Percentiles rank a stretch among this genome's conserved stretches.
Conservation (phyloP, 2,329 filamentous ascomycete genomes). For the Fusarium sacchari region DNA sequence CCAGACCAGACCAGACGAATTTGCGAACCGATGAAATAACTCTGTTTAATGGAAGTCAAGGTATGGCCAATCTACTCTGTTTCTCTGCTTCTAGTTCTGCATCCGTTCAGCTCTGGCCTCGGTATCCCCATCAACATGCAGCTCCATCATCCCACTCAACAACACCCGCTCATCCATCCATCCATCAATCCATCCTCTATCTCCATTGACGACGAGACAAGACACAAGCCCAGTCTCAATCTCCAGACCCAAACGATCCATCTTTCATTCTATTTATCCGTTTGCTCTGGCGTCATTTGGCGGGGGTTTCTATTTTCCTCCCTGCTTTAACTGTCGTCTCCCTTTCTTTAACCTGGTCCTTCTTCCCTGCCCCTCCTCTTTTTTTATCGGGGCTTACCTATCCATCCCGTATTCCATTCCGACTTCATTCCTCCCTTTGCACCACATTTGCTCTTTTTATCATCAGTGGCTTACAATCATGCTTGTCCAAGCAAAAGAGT, state of each 20-base stretch:
- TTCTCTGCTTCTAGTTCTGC: not conserved
- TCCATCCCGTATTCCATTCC: conserved; percentile 37
- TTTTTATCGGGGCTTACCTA: conserved; percentile 35
- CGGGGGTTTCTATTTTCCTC: conserved; percentile 21
- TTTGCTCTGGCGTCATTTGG: conserved; percentile 14
- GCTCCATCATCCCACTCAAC: conserved; percentile 24
- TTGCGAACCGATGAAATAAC: conserved; percentile 8
- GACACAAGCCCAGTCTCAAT: conserved; percentile 17
- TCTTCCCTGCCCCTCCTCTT: conserved; percentile 43
- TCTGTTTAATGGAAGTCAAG: conserved; percentile 11
- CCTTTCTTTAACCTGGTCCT: conserved; percentile 25
- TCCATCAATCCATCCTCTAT: conserved; percentile 2
- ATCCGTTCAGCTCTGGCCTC: conserved; percentile 5
- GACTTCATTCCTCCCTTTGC: conserved; percentile 39
- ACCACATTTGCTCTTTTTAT: conserved; percentile 22
- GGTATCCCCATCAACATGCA: conserved; percentile 30
- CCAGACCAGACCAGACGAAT: conserved; percentile 11
- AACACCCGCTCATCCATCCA: no score
- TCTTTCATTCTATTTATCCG: conserved; percentile 13
- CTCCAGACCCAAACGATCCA: not conserved
- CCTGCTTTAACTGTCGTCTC: conserved; percentile 22
- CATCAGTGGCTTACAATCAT: conserved; percentile 37
- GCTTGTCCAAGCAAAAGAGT: conserved; percentile 35
- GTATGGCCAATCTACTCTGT: conserved; percentile 5
- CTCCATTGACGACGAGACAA: conserved; percentile 37